A percentile compares a stretch with the other conserved stretches of the same genome.
phyloP scores from a whole-genome alignment of 2,329 filamentous ascomycete genomes.

The Aspergillus sp. region DNA sequence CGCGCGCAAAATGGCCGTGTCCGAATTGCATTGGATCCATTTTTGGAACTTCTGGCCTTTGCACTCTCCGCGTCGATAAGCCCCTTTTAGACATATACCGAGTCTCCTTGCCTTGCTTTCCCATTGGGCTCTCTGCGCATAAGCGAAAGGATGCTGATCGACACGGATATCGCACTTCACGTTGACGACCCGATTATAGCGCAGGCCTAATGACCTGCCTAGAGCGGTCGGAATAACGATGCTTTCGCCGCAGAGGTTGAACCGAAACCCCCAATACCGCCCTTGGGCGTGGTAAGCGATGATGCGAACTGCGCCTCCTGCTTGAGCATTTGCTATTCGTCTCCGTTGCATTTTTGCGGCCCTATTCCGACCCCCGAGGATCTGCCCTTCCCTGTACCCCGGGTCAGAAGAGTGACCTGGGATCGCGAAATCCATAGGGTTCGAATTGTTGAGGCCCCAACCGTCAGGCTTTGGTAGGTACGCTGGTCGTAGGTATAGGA shows the following conservation, averaged over 20 bases:
- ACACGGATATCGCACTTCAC: background rate
- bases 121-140: background rate
- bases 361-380: background rate
- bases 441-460: background rate
- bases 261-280: background rate
- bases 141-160: background rate
- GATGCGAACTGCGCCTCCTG: background rate
- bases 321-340: background rate
- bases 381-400: background rate
- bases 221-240: background rate
- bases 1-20: background rate
- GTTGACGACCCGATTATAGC: background rate
- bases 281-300: background rate
- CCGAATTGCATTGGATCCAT: background rate
- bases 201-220: background rate
- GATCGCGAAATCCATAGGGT: background rate
- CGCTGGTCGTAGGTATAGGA: background rate
- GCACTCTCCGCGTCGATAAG: background rate
- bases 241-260: background rate
- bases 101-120: background rate
- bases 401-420: background rate
- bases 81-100: background rate
- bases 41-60: background rate
- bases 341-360: background rate
- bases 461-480: background rate